Conservation (phyloP, 2,329 filamentous ascomycete species). For the Stenocarpella maydis region DNA sequence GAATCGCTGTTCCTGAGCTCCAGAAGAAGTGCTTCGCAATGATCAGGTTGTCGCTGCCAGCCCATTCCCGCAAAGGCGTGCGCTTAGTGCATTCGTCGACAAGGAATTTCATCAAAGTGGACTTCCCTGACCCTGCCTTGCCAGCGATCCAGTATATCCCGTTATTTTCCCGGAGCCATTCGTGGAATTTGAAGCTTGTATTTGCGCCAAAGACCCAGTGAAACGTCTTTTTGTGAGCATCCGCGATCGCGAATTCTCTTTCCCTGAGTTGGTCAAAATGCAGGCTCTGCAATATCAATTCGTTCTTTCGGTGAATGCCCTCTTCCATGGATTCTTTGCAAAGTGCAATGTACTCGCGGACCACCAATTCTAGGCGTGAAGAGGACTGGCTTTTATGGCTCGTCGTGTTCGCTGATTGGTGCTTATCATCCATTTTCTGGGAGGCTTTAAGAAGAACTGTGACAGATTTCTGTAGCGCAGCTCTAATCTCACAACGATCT, state of each 20-base stretch:
- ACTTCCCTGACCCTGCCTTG: conserved; percentile 27
- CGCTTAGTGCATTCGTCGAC: background rate
- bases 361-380: background rate
- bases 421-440: background rate
- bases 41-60: background rate
- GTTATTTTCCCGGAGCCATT: conserved; percentile 25
- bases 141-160: conserved; percentile 24
- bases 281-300: conserved; percentile 7
- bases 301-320: background rate
- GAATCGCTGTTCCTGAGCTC: conserved; percentile 26
- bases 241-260: conserved; percentile 17
- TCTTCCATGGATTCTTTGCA: background rate
- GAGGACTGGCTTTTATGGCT: no score
- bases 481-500: background rate
- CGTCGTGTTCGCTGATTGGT: no score
- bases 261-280: conserved; percentile 10
- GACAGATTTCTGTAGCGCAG: background rate
- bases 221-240: conserved; percentile 25
- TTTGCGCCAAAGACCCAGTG: conserved; percentile 10
- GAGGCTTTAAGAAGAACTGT: background rate
- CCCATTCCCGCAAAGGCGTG: conserved; percentile 3
- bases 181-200: background rate
- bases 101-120: conserved; percentile 28
- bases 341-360: no score
- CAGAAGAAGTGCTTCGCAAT: conserved; percentile 33